Base-by-base conservation (phyloP, 2,329 filamentous ascomycete species). In the Cryphonectria nitschkei region DNA sequence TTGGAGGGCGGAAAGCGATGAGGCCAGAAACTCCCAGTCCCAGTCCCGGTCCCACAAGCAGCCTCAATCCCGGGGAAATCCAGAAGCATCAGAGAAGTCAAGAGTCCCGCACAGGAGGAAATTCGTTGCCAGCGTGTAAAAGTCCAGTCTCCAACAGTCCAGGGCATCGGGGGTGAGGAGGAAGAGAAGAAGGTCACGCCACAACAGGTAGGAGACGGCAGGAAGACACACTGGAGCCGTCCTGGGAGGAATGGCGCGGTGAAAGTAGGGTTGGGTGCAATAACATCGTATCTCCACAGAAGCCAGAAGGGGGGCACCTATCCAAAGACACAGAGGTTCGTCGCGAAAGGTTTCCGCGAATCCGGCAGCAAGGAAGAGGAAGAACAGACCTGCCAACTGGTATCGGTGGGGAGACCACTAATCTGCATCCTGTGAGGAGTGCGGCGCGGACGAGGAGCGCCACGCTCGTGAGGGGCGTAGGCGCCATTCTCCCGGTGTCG, bases 361-460 rank as follows among this genome's bases (percentile, higher is more conserved):
- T 82, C 82, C 82, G 82, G 79, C 79, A 80, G 82, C 81, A 85
- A 87, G 78, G 81, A 87, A 88, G 84, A 84, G 85, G 82, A 81
- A 81, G 81, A 86, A 93, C 96, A 96, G 92, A 99, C 96, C 96
- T 99, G 96, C 96, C 96, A 99, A 90, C 95, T 98, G 88, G 96
- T 99, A 88, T 98, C 95, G 85, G 90, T 91, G 81, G 95, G 95
- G 83, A 99, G 93, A 86, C 95, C 95, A 86, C 93, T 93, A 80
- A 99, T 97, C 83, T 95, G 92, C 96, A 99, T 98, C 82, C 96
- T 93, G 83, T 95, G 94, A 76, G 94, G 91, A 76, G 96, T 99
- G 82, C 96, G 94, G 80, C 96, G 92, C 75, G 96, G 96, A 79
- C 96, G 93, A 75, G 88, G 87, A 74, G 87, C 84, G 69, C 82